These are phyloP conservation scores for Alternaria metachromatica DNA, from an alignment of 2,329 filamentous ascomycete species.

Conservation along the genomic window DNA sequence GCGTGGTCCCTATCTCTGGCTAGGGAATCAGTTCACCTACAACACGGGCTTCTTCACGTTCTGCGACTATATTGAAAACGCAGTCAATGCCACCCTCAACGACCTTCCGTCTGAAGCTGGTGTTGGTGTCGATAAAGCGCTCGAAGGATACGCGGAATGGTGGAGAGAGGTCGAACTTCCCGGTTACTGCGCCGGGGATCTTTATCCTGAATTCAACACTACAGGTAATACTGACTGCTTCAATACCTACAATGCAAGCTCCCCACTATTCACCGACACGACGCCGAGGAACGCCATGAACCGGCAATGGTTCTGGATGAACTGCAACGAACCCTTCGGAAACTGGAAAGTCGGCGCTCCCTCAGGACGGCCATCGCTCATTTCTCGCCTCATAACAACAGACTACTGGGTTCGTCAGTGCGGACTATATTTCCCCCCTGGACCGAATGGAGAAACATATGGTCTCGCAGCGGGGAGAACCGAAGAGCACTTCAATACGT, in stretches of 20 bases:
- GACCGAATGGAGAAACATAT: background rate
- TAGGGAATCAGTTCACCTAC: background rate
- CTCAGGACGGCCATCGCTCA: background rate
- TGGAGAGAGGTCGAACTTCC: background rate
- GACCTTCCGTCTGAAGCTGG: background rate
- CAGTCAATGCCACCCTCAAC: background rate
- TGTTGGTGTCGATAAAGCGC: background rate
- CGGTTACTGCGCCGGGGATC: background rate
- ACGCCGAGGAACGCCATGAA: background rate
- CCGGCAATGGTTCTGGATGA: background rate
- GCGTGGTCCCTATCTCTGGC: background rate
- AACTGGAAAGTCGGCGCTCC: background rate
- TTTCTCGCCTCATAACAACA: background rate
- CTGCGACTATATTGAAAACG: background rate
- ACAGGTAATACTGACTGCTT: background rate
- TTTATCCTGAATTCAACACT: background rate
- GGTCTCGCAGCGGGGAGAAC: background rate
- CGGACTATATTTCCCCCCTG: background rate
- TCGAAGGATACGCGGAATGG: background rate
- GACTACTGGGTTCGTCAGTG: background rate
- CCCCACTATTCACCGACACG: background rate
- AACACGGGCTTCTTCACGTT: background rate
- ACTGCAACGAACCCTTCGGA: background rate
- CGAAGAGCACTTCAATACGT: background rate
- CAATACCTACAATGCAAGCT: background rate